A percentile compares a stretch with the other conserved stretches of the same genome.
Evolutionary conservation across 1,139 yeast species (phyloP).

Genomic region (Yamadazyma songkhlaensis): DNA sequence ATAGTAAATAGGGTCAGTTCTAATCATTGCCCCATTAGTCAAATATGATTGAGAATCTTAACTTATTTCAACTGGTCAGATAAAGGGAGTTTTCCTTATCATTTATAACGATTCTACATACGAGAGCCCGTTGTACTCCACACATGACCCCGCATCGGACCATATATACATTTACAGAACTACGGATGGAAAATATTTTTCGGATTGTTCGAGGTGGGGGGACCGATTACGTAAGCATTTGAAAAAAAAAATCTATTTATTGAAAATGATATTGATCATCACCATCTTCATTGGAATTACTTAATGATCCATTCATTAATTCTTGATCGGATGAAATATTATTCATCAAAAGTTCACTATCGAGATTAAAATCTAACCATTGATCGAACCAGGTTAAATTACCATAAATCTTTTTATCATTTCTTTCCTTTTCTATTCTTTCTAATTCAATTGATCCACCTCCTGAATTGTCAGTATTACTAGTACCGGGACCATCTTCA

Average conservation of each 20-base stretch:
- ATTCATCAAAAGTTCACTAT: not conserved
- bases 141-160: not conserved
- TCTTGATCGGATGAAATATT: not conserved
- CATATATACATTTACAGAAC: not conserved
- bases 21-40: too few species aligned
- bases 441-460: conserved; percentile 2
- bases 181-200: not conserved
- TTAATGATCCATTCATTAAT: not conserved
- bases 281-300: too few species aligned
- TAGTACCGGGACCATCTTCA: too few species aligned
- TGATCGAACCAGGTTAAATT: conserved; percentile 59
- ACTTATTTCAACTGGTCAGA: too few species aligned
- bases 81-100: too few species aligned
- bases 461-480: not conserved
- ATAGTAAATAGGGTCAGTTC: too few species aligned
- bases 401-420: conserved; percentile 8
- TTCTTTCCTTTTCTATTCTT: conserved; percentile 5
- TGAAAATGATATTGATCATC: too few species aligned
- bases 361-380: conserved; percentile 25
- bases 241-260: too few species aligned
- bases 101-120: too few species aligned
- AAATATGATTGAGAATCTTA: too few species aligned
- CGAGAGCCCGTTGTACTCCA: too few species aligned
- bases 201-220: not conserved
- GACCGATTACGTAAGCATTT: too few species aligned